phyloP scores from a whole-genome alignment of 495 filamentous ascomycete species.

The Penicillium cinerascens region DNA sequence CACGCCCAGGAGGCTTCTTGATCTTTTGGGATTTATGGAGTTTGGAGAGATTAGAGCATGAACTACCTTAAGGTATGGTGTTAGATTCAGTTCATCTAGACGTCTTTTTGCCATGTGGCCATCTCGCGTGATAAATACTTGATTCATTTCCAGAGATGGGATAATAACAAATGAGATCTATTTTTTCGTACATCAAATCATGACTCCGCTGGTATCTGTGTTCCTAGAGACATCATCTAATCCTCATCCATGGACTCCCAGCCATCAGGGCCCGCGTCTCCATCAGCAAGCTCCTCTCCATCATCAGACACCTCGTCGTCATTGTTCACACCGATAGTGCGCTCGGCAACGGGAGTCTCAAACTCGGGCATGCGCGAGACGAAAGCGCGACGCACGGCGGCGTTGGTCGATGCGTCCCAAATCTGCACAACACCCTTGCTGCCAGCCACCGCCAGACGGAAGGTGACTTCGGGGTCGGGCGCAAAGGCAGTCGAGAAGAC shows the following conservation, averaged over 20 bases:
- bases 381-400: conserved; percentile 82
- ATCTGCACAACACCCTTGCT: conserved; percentile 92
- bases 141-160: background rate
- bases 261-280: conserved; percentile 47
- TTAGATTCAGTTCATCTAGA: background rate
- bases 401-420: conserved; percentile 96
- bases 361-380: conserved; percentile 60
- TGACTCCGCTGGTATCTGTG: conserved; percentile 26
- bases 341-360: conserved; percentile 69
- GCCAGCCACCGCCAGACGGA: conserved; percentile 86
- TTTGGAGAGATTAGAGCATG: background rate
- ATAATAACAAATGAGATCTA: conserved; percentile 13
- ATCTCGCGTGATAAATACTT: background rate
- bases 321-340: conserved; percentile 67
- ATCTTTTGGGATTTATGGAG: conserved; percentile 1
- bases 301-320: conserved; percentile 64
- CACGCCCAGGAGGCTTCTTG: conserved; percentile 17
- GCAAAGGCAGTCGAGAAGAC: conserved; percentile 89
- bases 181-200: conserved; percentile 22
- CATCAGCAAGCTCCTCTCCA: conserved; percentile 54
- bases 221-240: conserved; percentile 27
- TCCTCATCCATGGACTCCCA: conserved; percentile 95
- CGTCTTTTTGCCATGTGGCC: background rate
- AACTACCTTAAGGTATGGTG: background rate
- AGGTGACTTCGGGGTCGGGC: conserved; percentile 83